A percentile compares a stretch with the other conserved stretches of the same genome.
These are phyloP conservation scores for Pleurotus tuber-regium DNA, from an alignment of 768 basidiomycete genomes.

Conservation along the genomic window DNA sequence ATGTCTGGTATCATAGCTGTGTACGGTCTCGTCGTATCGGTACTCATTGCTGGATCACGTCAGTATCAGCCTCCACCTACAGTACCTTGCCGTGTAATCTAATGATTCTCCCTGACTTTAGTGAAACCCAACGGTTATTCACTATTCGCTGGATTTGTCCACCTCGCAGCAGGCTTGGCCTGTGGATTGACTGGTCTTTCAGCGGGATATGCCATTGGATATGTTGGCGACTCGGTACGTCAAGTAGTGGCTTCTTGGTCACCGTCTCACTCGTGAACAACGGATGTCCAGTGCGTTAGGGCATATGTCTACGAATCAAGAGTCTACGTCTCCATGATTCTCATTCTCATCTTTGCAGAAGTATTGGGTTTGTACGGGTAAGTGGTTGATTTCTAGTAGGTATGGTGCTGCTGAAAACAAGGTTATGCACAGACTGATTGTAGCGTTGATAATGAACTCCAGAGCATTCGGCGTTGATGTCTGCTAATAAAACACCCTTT, in stretches of 20 bases:
- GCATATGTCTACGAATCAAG: slow-evolving; percentile 89
- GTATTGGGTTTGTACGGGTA: slow-evolving; percentile 88
- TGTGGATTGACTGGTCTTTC: slow-evolving; percentile 91
- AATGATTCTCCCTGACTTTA: too few species aligned
- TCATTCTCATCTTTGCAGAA: slow-evolving; percentile 92
- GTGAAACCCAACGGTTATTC: slow-evolving; percentile 68
- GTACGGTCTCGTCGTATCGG: slow-evolving; percentile 94
- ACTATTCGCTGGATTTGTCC: slow-evolving; percentile 84
- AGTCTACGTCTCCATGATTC: slow-evolving; percentile 94
- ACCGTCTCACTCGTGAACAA: slow-evolving; percentile 4
- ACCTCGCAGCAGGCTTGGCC: slow-evolving; percentile 88
- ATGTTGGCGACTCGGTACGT: slow-evolving; percentile 90
- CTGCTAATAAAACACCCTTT: slow-evolving; percentile 20
- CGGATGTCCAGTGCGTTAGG: slow-evolving; percentile 67
- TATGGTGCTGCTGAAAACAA: background rate
- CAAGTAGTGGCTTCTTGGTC: background rate
- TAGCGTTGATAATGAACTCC: slow-evolving; percentile 91
- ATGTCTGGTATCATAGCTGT: slow-evolving; percentile 99
- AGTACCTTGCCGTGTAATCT: too few species aligned
- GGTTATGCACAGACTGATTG: slow-evolving; percentile 58
- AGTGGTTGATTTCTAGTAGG: slow-evolving; percentile 20
- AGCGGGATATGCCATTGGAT: slow-evolving; percentile 93
- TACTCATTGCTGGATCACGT: slow-evolving; percentile 76
- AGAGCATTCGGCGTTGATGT: slow-evolving; percentile 47
- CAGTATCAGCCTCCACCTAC: too few species aligned